phyloP scores from a whole-genome alignment of 2,329 filamentous ascomycete genomes.

The Phaeosphaeriaceae sp. region DNA sequence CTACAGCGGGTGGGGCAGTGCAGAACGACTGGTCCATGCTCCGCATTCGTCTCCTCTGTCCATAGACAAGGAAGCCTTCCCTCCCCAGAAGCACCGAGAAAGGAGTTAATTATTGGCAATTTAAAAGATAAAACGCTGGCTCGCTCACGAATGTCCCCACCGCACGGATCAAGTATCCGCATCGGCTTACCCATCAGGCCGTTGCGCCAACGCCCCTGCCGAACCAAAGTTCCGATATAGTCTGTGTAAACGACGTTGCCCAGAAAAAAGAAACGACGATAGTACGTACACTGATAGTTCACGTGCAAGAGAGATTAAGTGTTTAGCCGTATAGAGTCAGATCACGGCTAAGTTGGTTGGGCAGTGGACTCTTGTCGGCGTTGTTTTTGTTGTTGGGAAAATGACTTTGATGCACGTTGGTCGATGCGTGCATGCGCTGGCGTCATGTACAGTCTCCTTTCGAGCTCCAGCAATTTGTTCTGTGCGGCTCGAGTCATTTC shows the following conservation, averaged over 20 bases:
- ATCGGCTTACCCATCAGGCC: no score
- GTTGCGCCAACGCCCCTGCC: no score
- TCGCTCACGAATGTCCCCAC: not conserved
- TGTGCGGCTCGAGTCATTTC: conserved; percentile 29
- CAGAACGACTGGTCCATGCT: conserved; percentile 11
- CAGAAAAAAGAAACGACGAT: no score
- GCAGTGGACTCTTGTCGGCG: conserved; percentile 11
- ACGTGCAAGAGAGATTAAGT: no score
- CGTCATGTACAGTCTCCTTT: conserved; percentile 37
- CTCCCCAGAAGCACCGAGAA: no score
- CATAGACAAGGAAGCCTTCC: no score
- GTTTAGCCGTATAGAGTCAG: no score
- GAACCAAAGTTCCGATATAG: no score
- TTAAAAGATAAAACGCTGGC: conserved; percentile 2
- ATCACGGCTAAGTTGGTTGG: conserved; percentile 36
- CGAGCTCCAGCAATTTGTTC: conserved; percentile 26
- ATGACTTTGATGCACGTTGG: conserved; percentile 21
- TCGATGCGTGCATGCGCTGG: conserved; percentile 37
- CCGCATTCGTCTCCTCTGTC: no score
- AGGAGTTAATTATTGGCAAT: conserved; percentile 8
- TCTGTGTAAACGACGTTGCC: no score
- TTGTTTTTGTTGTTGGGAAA: conserved; percentile 15
- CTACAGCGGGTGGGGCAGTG: not conserved
- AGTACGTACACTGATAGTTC: no score
- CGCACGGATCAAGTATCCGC: not conserved